Evolutionary conservation across 768 basidiomycete genomes (phyloP), one percentile per base, ranked within the genome.

Genomic region (Boletus reticulatus): DNA sequence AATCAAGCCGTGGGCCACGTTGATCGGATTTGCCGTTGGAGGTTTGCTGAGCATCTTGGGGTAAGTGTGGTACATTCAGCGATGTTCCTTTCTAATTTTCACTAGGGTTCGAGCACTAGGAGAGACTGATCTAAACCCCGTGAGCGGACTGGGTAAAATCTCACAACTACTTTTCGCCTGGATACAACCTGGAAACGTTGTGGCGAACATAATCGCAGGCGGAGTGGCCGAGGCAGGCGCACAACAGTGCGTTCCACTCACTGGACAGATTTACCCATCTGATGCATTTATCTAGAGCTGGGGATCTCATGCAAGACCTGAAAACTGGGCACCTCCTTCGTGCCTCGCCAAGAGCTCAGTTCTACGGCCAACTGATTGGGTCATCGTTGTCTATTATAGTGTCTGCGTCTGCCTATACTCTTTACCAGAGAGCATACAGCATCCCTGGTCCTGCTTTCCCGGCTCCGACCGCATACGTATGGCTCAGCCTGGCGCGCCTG

Each of bases 291-390:
- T 43, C 7, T 60, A 94, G 92, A 70, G 94, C 95, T 8, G 96
- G 94, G 16, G 96, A 98, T 68, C 83, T 98, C 10, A 98, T 98
- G 96, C 96, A 98, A 75, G 96, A 98, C 72, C 76, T 98, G 56
- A 98, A 98, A 75, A 97, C 96, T 3, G 96, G 96, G 0, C 92
- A 97, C 70, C 76, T 98, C n/a, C 82, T 92, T 52, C 82, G 80
- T 59, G 94, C 94, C 10, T 95, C 94, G 22, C 96, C 96, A 45
- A 80, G 92, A 63, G 92, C 93, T 3, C 96, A 96, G 67, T 97
- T 98, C 69, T 95, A 87, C 63, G 92, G 93, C 10, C 93, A 98
- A 70, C 76, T 98, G 47, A 87, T 98, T 52, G 96, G 96, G 34
- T 93, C 91, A 10, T 81, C 86, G 1, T 79, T 96, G 6, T 93